Evolutionary conservation across 2,329 filamentous ascomycete genomes (phyloP), one percentile per base, ranked within the genome.

Genomic region (Cryphonectria parasitica): DNA sequence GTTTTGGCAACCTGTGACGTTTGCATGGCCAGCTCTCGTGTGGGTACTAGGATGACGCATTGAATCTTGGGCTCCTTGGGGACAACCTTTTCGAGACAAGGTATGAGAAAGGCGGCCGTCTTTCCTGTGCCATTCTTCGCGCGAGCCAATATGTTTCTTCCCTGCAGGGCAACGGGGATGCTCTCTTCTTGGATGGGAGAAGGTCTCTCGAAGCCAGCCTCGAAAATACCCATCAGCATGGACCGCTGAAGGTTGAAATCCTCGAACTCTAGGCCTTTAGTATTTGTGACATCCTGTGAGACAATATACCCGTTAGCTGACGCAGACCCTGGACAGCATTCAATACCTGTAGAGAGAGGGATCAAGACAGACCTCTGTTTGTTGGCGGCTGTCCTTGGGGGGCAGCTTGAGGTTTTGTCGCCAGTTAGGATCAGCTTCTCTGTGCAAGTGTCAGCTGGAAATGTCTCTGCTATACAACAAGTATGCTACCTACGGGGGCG

Each of bases 1-100:
- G 92, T 98, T 86, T 98, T 99, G 89, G 96, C 99, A 75, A 99
- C 96, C 83, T 99, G 96, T 65, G 97, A 99, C 72, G 96, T 99
- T 82, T 99, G 96, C 82, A 99, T 91, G 69, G 97, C 97, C 76
- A 99, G 87, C 84, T 99, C 96, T 88, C 96, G 89, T 74, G 96
- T 99, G 49, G 96, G 97, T 61, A 99, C 96, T 70, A 99, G 90
- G 77, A 99, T 97, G 73, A 99, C 89, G 76, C 94, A 95, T 85
- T 99, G 96, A 72, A 96, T 97, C 84, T 98, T 98, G 79, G 92
- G 91, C 80, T 93, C 92, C 82, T 98, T 98, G 66, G 96, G 93
- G 84, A 99, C 98, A 83, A 98, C 96, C 79, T 93, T 92, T 83
- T 99, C 93, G 69, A 99, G 89, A 62, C 93, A 93, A 64, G 96